Percentiles rank a stretch among this genome's conserved stretches.
Conservation (phyloP, 2,329 filamentous ascomycete genomes). For the Microdochium trichocladiopsis region DNA sequence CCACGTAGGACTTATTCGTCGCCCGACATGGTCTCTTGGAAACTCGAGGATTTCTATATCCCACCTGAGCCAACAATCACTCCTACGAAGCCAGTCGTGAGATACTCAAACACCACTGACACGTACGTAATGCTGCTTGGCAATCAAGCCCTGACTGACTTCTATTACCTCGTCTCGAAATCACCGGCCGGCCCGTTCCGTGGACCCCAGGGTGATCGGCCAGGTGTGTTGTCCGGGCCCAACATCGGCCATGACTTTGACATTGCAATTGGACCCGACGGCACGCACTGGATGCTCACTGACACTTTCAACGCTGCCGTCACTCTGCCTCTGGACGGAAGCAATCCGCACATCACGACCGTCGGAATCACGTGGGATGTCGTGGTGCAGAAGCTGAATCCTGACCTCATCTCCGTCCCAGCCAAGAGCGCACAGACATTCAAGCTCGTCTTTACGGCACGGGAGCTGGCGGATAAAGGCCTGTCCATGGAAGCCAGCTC, state of each 20-base stretch:
- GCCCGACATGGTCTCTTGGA: not conserved
- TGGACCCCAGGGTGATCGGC: not conserved
- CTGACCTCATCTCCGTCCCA: not conserved
- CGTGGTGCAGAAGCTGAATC: not conserved
- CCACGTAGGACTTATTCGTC: not conserved
- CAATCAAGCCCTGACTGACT: not conserved
- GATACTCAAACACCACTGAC: not conserved
- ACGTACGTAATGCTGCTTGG: not conserved
- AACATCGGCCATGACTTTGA: not conserved
- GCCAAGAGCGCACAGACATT: not conserved
- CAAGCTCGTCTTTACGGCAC: not conserved
- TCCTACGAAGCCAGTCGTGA: not conserved
- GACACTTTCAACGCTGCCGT: not conserved
- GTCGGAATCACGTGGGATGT: not conserved
- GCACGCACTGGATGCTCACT: not conserved
- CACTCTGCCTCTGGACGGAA: not conserved
- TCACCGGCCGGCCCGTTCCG: not conserved
- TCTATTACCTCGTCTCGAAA: not conserved
- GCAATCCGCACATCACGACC: not conserved
- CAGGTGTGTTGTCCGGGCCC: not conserved
- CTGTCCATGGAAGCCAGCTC: conserved; percentile 1
- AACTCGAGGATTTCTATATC: not conserved
- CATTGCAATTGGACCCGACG: not conserved
- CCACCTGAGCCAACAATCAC: not conserved
- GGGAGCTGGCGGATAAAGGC: not conserved